These are phyloP conservation scores for Fusarium agapanthi DNA, from an alignment of 2,329 filamentous ascomycete species.

Conservation along the genomic window DNA sequence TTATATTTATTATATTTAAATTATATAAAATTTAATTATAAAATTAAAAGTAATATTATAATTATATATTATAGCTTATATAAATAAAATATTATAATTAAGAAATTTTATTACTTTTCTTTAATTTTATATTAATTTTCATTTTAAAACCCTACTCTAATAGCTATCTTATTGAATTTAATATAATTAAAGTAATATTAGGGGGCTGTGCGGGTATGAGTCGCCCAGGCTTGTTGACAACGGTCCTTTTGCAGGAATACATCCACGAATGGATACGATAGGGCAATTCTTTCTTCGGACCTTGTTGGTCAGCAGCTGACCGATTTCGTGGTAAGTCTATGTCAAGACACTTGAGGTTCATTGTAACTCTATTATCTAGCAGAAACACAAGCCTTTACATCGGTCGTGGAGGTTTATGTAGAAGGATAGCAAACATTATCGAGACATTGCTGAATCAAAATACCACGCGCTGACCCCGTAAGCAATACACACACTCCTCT, in stretches of 20 bases:
- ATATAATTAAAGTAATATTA: no score
- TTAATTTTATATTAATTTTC: no score
- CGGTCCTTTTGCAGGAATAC: slow-evolving; percentile 12
- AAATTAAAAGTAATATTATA: no score
- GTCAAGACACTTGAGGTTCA: not conserved
- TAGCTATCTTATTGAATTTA: no score
- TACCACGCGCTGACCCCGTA: not conserved
- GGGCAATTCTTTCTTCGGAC: not conserved
- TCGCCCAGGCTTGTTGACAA: slow-evolving; percentile 20
- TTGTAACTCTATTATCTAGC: slow-evolving; percentile 1
- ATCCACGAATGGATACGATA: slow-evolving; percentile 12
- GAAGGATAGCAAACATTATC: not conserved
- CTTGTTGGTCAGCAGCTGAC: slow-evolving; percentile 29
- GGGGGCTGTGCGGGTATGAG: no score
- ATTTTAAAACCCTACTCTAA: no score
- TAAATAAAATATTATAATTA: no score
- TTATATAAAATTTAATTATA: no score
- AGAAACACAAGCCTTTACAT: not conserved
- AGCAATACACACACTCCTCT: not conserved
- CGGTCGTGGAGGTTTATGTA: not conserved
- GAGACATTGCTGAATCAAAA: not conserved
- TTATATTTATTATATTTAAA: no score
- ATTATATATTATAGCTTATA: no score
- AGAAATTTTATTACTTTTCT: no score
- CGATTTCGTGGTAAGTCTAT: not conserved